A percentile compares a stretch with the other conserved stretches of the same genome.
Conservation (phyloP, 2,329 filamentous ascomycete genomes). For the Gliomastix tumulicola region DNA sequence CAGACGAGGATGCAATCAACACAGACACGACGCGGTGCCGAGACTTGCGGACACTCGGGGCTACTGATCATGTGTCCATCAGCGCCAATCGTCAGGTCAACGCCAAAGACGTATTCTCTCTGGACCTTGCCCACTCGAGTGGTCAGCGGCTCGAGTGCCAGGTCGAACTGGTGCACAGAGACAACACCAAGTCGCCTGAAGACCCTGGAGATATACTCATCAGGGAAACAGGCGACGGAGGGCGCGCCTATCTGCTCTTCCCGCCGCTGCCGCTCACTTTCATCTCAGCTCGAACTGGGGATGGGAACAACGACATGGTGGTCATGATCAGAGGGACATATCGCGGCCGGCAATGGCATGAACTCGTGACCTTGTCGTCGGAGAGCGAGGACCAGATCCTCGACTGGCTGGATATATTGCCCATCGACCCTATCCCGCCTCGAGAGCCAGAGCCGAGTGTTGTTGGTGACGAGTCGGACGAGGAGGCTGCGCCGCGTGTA, state of each 20-base stretch:
- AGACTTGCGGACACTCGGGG: constrained; percentile 69
- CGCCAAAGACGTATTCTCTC: constrained; percentile 82
- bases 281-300: constrained; percentile 75
- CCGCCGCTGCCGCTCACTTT: constrained; percentile 70
- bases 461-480: constrained; percentile 18
- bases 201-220: constrained; percentile 81
- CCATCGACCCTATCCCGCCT: constrained; percentile 42
- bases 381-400: constrained; percentile 69
- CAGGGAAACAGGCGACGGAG: constrained; percentile 73
- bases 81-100: constrained; percentile 75
- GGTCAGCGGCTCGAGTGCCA: constrained; percentile 86
- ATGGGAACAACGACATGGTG: constrained; percentile 63
- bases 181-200: constrained; percentile 61
- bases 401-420: constrained; percentile 84
- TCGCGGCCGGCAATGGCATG: constrained; percentile 68
- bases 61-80: constrained; percentile 63
- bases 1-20: constrained; percentile 78
- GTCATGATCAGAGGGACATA: constrained; percentile 76
- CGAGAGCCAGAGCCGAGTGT: constrained; percentile 24
- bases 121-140: constrained; percentile 80
- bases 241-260: constrained; percentile 76
- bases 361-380: constrained; percentile 70
- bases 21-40: constrained; percentile 77
- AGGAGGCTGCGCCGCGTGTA: constrained; percentile 10
- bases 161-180: constrained; percentile 79